These are phyloP conservation scores for Ilyonectria destructans DNA, from an alignment of 2,329 filamentous ascomycete species.

Conservation along the genomic window DNA sequence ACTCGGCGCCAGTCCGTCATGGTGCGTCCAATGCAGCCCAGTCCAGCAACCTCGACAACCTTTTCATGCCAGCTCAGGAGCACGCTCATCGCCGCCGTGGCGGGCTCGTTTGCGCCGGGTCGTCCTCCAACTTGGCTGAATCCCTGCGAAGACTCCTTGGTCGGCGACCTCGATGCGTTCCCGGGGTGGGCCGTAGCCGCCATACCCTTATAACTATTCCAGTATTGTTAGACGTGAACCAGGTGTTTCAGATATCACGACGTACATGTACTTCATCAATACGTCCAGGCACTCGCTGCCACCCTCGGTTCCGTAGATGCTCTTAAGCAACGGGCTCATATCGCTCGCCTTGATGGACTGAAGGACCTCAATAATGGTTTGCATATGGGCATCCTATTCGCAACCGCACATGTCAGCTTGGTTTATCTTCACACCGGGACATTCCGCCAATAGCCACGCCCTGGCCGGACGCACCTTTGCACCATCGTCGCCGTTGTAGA, in stretches of 20 bases:
- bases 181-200: conserved; percentile 60
- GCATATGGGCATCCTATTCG: conserved; percentile 84
- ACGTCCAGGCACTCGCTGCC: conserved; percentile 91
- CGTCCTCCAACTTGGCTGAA: conserved; percentile 84
- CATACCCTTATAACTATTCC: conserved; percentile 91
- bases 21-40: conserved; percentile 91
- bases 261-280: conserved; percentile 97
- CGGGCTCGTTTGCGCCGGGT: conserved; percentile 74
- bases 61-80: conserved; percentile 99
- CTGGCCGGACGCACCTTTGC: conserved; percentile 67
- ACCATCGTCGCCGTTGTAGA: conserved; percentile 75
- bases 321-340: conserved; percentile 90
- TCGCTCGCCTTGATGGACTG: conserved; percentile 97
- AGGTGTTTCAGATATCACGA: conserved; percentile 37
- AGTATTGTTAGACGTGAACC: conserved; percentile 30
- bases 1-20: conserved; percentile 96
- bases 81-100: conserved; percentile 94
- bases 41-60: conserved; percentile 92
- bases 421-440: background rate
- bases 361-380: conserved; percentile 92
- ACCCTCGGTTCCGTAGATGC: conserved; percentile 83
- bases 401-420: conserved; percentile 15
- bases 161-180: conserved; percentile 61
- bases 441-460: background rate
- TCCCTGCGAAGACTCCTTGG: conserved; percentile 80